phyloP scores from a whole-genome alignment of 306 rosid genomes.

The Castanopsis chinensis region DNA sequence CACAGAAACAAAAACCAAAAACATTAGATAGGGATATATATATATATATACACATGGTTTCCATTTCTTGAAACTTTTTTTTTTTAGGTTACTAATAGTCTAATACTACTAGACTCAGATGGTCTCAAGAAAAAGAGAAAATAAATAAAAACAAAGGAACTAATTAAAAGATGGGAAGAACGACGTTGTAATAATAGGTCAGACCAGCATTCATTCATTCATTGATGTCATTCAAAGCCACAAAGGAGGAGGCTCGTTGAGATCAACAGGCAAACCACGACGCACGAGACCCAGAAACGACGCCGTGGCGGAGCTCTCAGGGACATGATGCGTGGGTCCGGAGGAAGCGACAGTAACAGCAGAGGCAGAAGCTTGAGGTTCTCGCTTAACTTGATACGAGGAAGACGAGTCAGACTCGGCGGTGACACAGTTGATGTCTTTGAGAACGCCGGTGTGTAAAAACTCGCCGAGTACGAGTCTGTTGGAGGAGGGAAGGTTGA shows the following conservation, averaged over 20 bases:
- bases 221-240: slow-evolving; percentile 53
- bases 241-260: slow-evolving; percentile 92
- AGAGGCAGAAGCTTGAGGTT: background rate
- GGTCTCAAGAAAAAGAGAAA: background rate
- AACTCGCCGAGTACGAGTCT: slow-evolving; percentile 55
- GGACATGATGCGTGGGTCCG: background rate
- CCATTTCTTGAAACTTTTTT: background rate
- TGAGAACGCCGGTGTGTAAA: slow-evolving; percentile 51
- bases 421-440: slow-evolving; percentile 17
- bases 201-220: background rate
- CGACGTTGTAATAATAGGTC: background rate
- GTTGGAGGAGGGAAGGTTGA: slow-evolving; percentile 57
- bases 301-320: slow-evolving; percentile 39
- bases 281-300: slow-evolving; percentile 64
- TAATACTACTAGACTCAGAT: background rate
- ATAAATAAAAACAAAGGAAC: background rate
- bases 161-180: background rate
- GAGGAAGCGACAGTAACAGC: background rate
- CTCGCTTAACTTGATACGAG: background rate
- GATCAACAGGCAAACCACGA: slow-evolving; percentile 80
- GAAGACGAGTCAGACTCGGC: slow-evolving; percentile 11
- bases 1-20: background rate
- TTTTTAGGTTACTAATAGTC: background rate
- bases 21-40: background rate
- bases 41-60: slow-evolving; percentile 6